Base-by-base conservation (phyloP, 495 filamentous ascomycete species). In the Aspergillus avenaceus region DNA sequence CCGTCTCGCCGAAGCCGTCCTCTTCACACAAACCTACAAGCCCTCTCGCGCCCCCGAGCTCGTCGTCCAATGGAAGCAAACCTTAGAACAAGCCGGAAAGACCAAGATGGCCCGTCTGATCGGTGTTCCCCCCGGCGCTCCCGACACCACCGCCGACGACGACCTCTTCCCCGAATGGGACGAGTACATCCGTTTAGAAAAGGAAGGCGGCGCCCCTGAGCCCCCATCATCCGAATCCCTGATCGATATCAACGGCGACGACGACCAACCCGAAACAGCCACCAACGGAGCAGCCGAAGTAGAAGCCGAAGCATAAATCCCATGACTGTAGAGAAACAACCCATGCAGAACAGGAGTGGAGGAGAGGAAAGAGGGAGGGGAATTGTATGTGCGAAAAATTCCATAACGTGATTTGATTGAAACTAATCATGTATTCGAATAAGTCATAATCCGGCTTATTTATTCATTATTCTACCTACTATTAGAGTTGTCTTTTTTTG, bases 141-240 rank as follows among this genome's bases (percentile, higher is more conserved):
- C 73, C 2, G 73, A 69, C 19, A 60, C 70, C 14, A 44, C 55
- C n/a, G 76, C 91, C 37, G 93, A 98, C 58, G 87, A 86, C 40
- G 93, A 96, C 32, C 73, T 98, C 45, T 98, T 97, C 73, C 91
- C 92, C 0, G 90, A 96, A 58, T 97, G 91, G 92, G 87, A 93
- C 0, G 88, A 92, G 65, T 96, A 86, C 72, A 62, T 97, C 56
- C 79, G 73, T 59, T 59, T 96, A 42, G 93, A 97, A 74, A 83
- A 77, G 56, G 84, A 90, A 56, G 83, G 84, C 0, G 55, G 51
- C 14, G 61, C 56, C 5, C 60, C 66, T n/a, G 67, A 70, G 34
- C 70, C 70, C 3, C 58, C 70, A 6, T 71, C 69, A 8, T 70
- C 68, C 45, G 63, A 71, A 22, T 75, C 76, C 38, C 59, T 77